Conservation (phyloP, 2,329 filamentous ascomycete genomes). For the Alternaria sp. region DNA sequence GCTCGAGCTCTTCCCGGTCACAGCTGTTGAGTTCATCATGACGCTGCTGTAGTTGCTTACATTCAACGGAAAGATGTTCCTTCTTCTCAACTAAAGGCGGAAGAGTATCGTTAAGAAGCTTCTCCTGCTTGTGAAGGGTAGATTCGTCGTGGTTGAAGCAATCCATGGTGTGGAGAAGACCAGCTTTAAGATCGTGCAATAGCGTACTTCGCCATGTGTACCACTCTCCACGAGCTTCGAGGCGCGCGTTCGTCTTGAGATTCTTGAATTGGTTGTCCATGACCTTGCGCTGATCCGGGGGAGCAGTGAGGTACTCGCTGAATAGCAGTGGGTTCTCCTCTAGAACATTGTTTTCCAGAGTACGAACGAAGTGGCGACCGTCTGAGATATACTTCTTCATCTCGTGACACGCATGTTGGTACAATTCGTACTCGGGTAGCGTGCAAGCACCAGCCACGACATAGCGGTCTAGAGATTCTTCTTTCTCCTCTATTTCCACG, state of each 20-base stretch:
- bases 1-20: slow-evolving; percentile 79
- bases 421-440: slow-evolving; percentile 90
- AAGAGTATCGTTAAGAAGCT: slow-evolving; percentile 71
- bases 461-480: slow-evolving; percentile 73
- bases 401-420: slow-evolving; percentile 94
- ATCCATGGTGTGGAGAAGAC: slow-evolving; percentile 75
- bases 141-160: slow-evolving; percentile 79
- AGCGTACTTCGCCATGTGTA: slow-evolving; percentile 97
- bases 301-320: slow-evolving; percentile 86
- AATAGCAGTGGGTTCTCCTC: slow-evolving; percentile 92
- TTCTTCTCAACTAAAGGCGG: slow-evolving; percentile 70
- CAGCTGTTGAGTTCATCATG: slow-evolving; percentile 79
- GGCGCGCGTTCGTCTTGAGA: slow-evolving; percentile 88
- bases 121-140: slow-evolving; percentile 71
- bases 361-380: slow-evolving; percentile 85
- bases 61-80: slow-evolving; percentile 69
- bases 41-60: slow-evolving; percentile 72
- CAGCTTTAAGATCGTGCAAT: slow-evolving; percentile 80
- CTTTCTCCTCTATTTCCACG: slow-evolving; percentile 53
- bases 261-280: slow-evolving; percentile 99
- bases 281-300: slow-evolving; percentile 79
- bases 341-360: slow-evolving; percentile 88
- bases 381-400: slow-evolving; percentile 97
- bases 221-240: slow-evolving; percentile 95
- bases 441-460: slow-evolving; percentile 91